Conservation (phyloP, 2,329 filamentous ascomycete genomes). For the Apiospora koreana region DNA sequence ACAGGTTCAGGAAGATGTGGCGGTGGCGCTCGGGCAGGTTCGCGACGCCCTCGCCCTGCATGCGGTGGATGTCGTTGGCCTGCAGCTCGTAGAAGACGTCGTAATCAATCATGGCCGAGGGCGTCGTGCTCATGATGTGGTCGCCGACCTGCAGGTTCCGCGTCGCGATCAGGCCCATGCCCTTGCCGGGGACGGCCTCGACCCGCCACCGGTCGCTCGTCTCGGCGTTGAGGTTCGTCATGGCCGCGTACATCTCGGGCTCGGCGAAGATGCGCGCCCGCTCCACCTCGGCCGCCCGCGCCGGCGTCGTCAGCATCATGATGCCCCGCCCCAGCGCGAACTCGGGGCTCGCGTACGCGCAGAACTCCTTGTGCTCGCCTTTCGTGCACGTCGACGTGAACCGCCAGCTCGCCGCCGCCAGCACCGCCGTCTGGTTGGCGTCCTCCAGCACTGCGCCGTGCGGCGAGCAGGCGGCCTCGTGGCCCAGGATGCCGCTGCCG, state of each 20-base stretch:
- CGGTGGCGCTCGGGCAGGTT: conserved; percentile 33
- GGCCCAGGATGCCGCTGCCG: background rate
- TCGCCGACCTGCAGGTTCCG: conserved; percentile 37
- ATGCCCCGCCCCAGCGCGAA: conserved; percentile 41
- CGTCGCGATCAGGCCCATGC: conserved; percentile 38
- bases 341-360: conserved; percentile 35
- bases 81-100: conserved; percentile 33
- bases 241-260: conserved; percentile 21
- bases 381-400: conserved; percentile 16
- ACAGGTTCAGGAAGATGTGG: conserved; percentile 36
- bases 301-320: conserved; percentile 37
- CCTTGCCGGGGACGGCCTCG: conserved; percentile 40
- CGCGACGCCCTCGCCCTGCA: conserved; percentile 35
- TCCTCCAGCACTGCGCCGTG: background rate
- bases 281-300: conserved; percentile 32
- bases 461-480: background rate
- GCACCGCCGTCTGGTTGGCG: background rate
- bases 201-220: conserved; percentile 32
- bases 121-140: conserved; percentile 39
- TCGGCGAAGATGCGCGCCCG: conserved; percentile 30
- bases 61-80: conserved; percentile 24
- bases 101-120: conserved; percentile 42
- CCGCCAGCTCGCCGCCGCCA: conserved; percentile 14
- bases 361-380: conserved; percentile 25
- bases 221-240: conserved; percentile 28